Base-by-base conservation (phyloP, 208 protist genomes). In the Crithidia thermophila region DNA sequence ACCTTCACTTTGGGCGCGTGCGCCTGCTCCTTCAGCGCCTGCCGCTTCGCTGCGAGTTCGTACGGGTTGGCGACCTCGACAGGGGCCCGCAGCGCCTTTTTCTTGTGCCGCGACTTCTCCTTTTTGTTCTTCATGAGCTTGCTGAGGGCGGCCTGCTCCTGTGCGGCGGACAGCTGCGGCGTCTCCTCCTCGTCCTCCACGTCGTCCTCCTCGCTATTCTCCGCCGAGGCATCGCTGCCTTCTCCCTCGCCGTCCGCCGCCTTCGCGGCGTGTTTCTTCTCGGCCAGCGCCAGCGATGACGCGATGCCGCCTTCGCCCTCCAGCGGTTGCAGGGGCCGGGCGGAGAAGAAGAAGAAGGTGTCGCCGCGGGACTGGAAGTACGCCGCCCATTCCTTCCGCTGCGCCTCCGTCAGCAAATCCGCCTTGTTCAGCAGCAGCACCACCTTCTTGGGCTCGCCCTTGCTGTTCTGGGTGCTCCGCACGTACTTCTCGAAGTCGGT, bases 361-460 rank as follows among this genome's bases (percentile, higher is more conserved):
- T 98, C 91, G 18, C 78, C 82, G 30, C 93, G 56, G 1, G 42
- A 39, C 23, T 74, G 56, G 60, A 99, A 98, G 76, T 99, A 99
- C 18, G 57, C 68, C 27, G 95, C 94, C 98, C 98, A 99, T 37
- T 69, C 82, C 28, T 49, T 64, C 18, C 98, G 88, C 74, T 99
- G 97, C 49, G 66, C 40, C 49, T 96, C 83, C 7, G 97, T 98
- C 3, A 99, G 84, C 28, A 99, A 79, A 74, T 99, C 99, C 0
- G 99, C 87, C 82, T 99, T 99, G 92, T 99, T 99, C 6, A 99
- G 67, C 6, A 99, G 79, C 30, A 99, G 79, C 1, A 99, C 62
- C 36, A 90, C 76, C 49, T 68, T 66, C 82, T 98, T 94, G n/a
- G 81, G 50, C n/a, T 71, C 75, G 23, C 63, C 72, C n/a, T 50